Evolutionary conservation across 495 filamentous ascomycete genomes (phyloP), one percentile per base, ranked within the genome.

Genomic region (Staphylotrichum tortipilum): DNA sequence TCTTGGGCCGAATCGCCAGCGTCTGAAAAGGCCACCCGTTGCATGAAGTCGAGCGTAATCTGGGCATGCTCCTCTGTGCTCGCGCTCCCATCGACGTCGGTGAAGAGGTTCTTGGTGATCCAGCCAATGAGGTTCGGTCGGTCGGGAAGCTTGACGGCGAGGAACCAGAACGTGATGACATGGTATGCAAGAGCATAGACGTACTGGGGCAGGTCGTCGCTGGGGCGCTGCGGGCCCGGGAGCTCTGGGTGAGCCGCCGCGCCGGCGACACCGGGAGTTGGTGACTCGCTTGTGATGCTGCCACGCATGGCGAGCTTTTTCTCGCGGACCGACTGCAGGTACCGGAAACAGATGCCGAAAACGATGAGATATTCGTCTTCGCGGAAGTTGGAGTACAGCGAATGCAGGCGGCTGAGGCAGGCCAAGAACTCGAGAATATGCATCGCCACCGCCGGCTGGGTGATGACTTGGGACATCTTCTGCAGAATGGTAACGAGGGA

Each of bases 1-100:
- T 87, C 82, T 17, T 83, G 79, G 2, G 67, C 75, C 4, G 81
- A 84, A 53, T 85, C 81, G 50, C 81, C 86, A 44, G 86, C 75
- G 63, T 95, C 88, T 0, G 88, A 88, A 64, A 84, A 95, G 10
- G 89, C 82, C 33, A 89, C 83, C 50, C 89, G 77, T 57, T 95
- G 89, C 85, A 99, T 91, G 73, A 97, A 84, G 64, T 99, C 94
- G 34, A 96, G 82, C 19, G 90, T 91, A 11, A 95, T 87, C 50
- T 90, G 81, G 26, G 88, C 91, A 60, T 95, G 91, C 63, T 97
- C 90, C 55, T 97, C 94, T 17, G 92, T 76, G 22, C 78, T 79
- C 24, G 86, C 79, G 22, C 78, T 80, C 6, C 87, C 88, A 54
- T 83, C 74, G 15, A 78, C 77, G 56, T 94, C 85, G 4, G 74